Base-by-base conservation (phyloP, 306 rosid species). In the Sindora glabra region DNA sequence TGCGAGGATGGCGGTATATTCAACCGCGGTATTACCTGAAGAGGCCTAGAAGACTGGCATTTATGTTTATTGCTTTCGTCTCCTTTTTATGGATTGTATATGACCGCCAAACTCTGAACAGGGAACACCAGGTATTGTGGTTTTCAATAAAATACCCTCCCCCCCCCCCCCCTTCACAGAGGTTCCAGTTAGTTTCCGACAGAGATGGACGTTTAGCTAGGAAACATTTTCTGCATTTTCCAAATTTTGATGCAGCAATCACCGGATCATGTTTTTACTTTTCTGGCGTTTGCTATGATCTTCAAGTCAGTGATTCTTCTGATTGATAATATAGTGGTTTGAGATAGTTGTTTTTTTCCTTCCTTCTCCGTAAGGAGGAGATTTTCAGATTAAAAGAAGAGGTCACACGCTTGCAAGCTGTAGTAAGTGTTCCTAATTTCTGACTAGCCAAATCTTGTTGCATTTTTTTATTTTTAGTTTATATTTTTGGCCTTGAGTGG, bases 11-110 rank as follows among this genome's bases (percentile, higher is more conserved):
- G 62, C 65, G 64, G 10, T 79, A 68, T 57, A 16, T 82, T 32
- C 75, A 72, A 49, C 84, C 79, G 29, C 75, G 70, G 23, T 69
- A 72, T 70, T 69, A 71, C 72, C 22, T 74, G 0, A 74, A 74
- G 73, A 77, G 83, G 62, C 72, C 84, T 18, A 67, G 51, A 56
- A 72, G 80, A 24, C 33, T 71, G 0, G 66, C 77, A 10, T 47
- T 80, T 23, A 3, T 77, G 11, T 3, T 79, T 50, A 0, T 74
- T 68, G 8, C 73, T 36, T 55, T 70, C 39, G 21, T 80, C 13
- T 60, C 65, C 1, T 34, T 83, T 24, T 15, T 63, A 29, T 83
- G 79, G 71, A 55, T 74, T 33, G 30, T 65, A 27, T 79, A 64
- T 16, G 75, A 72, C 18, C 79, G 69, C 36, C 69, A 68, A 64